A percentile compares a stretch with the other conserved stretches of the same genome.
Conservation (phyloP, 2,329 filamentous ascomycete species). For the Colletotrichum siamense region DNA sequence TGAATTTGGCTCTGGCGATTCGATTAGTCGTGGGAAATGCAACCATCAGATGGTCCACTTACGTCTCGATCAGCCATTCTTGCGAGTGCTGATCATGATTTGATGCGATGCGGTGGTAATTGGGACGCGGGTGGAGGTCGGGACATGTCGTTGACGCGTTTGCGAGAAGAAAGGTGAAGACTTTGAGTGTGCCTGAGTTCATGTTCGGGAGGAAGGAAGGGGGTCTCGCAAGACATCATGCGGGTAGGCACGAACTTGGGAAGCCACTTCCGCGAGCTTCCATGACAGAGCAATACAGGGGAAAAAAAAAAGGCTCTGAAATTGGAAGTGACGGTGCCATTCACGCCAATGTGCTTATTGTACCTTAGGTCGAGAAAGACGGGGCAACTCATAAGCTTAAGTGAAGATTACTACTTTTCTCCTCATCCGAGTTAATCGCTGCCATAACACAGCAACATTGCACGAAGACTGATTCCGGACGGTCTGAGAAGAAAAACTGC, state of each 20-base stretch:
- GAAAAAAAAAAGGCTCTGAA: background rate
- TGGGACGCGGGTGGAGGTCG: background rate
- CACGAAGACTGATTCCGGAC: no score
- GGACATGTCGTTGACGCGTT: accelerated
- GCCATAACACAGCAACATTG: no score
- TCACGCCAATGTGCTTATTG: no score
- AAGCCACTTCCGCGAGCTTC: background rate
- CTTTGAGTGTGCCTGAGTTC: accelerated
- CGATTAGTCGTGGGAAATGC: background rate
- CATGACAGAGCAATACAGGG: no score
- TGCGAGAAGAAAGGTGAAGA: background rate
- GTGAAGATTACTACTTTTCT: no score
- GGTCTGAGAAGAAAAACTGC: no score
- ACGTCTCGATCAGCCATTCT: background rate
- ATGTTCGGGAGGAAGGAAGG: background rate
- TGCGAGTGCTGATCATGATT: background rate
- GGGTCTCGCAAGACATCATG: background rate
- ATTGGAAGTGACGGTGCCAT: background rate
- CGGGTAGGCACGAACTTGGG: background rate
- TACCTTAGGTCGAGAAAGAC: no score
- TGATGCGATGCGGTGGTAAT: background rate
- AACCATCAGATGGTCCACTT: background rate
- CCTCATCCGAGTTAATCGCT: no score
- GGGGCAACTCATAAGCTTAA: no score
- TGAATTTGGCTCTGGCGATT: accelerated